Conservation (phyloP, 129 eudicot genomes). For the Ambrosia trifida region DNA sequence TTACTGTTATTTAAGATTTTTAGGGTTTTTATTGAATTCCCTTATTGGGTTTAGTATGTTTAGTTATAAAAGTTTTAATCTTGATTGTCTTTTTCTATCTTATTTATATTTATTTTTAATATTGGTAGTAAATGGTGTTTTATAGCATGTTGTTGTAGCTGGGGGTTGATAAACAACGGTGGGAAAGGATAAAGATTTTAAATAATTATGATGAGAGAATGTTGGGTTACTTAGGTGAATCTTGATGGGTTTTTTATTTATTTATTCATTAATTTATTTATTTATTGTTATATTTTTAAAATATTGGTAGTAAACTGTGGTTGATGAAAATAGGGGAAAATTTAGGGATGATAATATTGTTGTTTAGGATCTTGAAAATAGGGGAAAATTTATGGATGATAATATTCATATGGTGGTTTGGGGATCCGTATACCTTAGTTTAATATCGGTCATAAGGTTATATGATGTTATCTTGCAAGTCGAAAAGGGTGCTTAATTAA, state of each 20-base stretch:
- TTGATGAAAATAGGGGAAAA: too few species aligned
- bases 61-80: background rate
- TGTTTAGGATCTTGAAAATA: background rate
- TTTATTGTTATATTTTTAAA: too few species aligned
- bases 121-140: constrained; percentile 4
- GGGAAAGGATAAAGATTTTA: too few species aligned
- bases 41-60: background rate
- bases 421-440: background rate
- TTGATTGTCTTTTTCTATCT: background rate
- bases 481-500: background rate
- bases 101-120: background rate
- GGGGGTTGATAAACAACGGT: too few species aligned
- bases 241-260: too few species aligned
- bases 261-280: too few species aligned
- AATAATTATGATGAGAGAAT: background rate
- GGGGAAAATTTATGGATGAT: background rate
- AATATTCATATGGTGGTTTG: background rate
- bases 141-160: background rate
- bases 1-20: background rate
- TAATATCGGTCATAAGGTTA: background rate
- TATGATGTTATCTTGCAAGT: background rate
- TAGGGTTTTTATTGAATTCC: constrained; percentile 7
- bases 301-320: too few species aligned
- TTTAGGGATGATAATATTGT: too few species aligned
- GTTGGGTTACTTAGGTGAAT: too few species aligned